Conservation (phyloP, 768 basidiomycete species). For the Gelatoporia subvermispora region DNA sequence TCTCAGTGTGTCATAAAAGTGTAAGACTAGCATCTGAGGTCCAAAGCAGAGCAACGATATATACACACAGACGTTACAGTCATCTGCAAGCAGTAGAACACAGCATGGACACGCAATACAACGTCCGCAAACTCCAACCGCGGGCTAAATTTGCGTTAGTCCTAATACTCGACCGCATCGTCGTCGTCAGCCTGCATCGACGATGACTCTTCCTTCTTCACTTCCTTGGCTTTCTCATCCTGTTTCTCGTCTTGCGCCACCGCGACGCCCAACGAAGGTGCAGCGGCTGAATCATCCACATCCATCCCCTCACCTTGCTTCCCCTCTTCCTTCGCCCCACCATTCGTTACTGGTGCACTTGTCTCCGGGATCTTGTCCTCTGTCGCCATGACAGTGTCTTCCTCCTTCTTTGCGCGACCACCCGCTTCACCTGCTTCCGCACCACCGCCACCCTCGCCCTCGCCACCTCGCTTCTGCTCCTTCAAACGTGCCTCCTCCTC, state of each 20-base stretch:
- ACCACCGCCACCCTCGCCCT: slow-evolving; percentile 25
- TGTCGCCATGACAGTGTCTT: slow-evolving; percentile 2
- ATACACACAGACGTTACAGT: too few species aligned
- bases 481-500: slow-evolving; percentile 55
- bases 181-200: slow-evolving; percentile 67
- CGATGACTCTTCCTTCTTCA: slow-evolving; percentile 37
- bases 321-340: neutral
- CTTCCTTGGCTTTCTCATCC: slow-evolving; percentile 23
- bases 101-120: too few species aligned
- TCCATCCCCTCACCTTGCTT: slow-evolving; percentile 23
- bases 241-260: neutral
- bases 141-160: too few species aligned
- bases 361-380: slow-evolving; percentile 8
- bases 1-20: too few species aligned
- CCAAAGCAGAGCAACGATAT: too few species aligned
- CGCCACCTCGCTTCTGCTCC: slow-evolving; percentile 34
- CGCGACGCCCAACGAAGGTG: too few species aligned
- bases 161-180: slow-evolving; percentile 74
- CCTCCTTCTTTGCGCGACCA: slow-evolving; percentile 3
- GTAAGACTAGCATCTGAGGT: too few species aligned
- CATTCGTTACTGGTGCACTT: neutral
- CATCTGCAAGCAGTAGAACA: too few species aligned
- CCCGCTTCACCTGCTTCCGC: slow-evolving; percentile 21
- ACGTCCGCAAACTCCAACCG: too few species aligned
- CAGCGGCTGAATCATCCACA: slow-evolving; percentile 27